These are phyloP conservation scores for Metschnikowia colocasiae DNA, from an alignment of 805 yeast genomes.

Conservation along the genomic window DNA sequence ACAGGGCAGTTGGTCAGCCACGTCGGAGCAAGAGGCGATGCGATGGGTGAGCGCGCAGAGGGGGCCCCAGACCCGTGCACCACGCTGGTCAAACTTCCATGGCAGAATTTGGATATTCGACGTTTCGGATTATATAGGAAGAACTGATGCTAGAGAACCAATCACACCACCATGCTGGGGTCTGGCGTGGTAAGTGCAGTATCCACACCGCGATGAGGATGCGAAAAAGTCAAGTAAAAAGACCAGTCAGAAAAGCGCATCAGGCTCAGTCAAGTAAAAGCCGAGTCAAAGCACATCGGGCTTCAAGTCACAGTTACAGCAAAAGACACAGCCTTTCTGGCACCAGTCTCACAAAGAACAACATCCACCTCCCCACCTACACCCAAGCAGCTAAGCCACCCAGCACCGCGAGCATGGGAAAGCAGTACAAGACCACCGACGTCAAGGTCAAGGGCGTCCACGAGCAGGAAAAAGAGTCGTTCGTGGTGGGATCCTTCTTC, in stretches of 20 bases:
- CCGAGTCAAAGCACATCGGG: too few relatives aligned
- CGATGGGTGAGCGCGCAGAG: background rate
- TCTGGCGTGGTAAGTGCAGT: slow-evolving; percentile 4
- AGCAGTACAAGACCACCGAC: slow-evolving; percentile 1
- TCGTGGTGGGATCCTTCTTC: slow-evolving; percentile 69
- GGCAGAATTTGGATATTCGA: background rate
- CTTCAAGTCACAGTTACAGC: too few relatives aligned
- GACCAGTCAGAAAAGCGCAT: slow-evolving; percentile 2
- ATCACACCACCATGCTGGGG: too few relatives aligned
- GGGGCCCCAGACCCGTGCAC: background rate
- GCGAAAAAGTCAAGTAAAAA: slow-evolving; percentile 5
- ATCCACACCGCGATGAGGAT: slow-evolving; percentile 1
- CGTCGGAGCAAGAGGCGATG: background rate
- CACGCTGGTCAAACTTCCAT: background rate
- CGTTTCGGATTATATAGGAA: background rate
- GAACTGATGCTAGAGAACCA: background rate
- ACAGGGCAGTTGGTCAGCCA: too few relatives aligned
- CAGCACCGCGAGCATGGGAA: background rate
- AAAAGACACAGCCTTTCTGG: too few relatives aligned
- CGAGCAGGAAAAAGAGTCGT: slow-evolving; percentile 17
- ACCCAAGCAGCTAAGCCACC: background rate
- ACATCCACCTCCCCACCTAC: background rate
- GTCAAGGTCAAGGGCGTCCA: slow-evolving; percentile 4
- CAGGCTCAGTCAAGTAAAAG: background rate
- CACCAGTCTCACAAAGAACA: background rate